Evolutionary conservation across 129 eudicot species (phyloP).

Genomic region (Deinandra increscens): DNA sequence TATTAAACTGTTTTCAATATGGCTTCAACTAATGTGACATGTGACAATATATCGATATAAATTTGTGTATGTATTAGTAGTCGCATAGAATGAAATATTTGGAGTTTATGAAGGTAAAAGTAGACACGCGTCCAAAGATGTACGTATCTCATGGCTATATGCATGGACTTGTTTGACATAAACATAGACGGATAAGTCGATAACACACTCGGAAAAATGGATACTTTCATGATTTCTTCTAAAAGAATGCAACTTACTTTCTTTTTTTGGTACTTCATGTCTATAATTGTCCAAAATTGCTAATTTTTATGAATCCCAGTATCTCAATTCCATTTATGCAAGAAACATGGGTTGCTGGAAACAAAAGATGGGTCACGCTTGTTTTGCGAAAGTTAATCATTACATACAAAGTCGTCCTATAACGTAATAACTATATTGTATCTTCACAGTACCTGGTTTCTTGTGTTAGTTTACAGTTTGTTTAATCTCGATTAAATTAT

Average conservation of each 20-base stretch:
- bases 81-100: not conserved
- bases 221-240: no score
- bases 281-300: conserved; percentile 4
- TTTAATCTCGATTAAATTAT: not conserved
- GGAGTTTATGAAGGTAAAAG: no score
- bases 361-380: not conserved
- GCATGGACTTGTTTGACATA: not conserved
- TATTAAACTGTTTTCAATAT: not conserved
- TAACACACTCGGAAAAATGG: no score
- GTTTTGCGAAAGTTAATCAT: conserved; percentile 1
- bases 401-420: not conserved
- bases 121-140: not conserved
- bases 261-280: not conserved
- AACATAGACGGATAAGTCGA: not conserved
- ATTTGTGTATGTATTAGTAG: not conserved
- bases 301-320: not conserved
- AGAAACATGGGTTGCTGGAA: conserved; percentile 2
- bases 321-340: not conserved
- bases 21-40: not conserved
- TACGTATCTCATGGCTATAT: not conserved
- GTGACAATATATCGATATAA: not conserved
- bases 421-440: not conserved
- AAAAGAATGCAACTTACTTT: not conserved
- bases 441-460: not conserved
- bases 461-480: not conserved